Percentiles rank a stretch among this genome's conserved stretches.
These are phyloP conservation scores for Cyberlindnera xishuangbannaensis DNA, from an alignment of 805 yeast genomes.

Conservation along the genomic window DNA sequence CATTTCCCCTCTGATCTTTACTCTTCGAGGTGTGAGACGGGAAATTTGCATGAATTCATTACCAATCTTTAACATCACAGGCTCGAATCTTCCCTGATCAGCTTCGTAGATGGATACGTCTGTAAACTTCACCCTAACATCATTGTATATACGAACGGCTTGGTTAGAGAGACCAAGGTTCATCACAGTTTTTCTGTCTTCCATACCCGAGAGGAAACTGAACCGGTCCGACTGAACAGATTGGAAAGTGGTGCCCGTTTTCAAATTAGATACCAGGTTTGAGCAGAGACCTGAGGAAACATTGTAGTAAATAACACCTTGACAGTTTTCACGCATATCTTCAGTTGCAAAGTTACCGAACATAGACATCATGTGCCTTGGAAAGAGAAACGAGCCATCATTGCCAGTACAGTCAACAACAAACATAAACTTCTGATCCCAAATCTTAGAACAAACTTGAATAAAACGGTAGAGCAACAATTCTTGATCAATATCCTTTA, in stretches of 20 bases:
- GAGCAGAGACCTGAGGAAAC: constrained; percentile 26
- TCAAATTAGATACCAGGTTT: constrained; percentile 22
- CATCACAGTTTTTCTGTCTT: constrained; percentile 38
- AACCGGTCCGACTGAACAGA: constrained; percentile 18
- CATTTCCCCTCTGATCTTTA: constrained; percentile 32
- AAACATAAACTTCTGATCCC: constrained; percentile 61
- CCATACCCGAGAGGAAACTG: constrained; percentile 40
- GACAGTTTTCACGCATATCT: constrained; percentile 46
- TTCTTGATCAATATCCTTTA: constrained; percentile 37
- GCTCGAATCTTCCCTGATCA: constrained; percentile 43
- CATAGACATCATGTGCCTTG: constrained; percentile 29
- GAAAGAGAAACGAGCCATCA: constrained; percentile 25
- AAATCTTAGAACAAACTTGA: constrained; percentile 61
- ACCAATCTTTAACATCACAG: constrained; percentile 65
- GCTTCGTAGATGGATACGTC: constrained; percentile 50
- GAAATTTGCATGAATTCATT: constrained; percentile 57
- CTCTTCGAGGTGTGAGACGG: constrained; percentile 37
- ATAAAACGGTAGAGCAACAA: constrained; percentile 52
- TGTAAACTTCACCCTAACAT: constrained; percentile 45
- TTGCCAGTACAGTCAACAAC: constrained; percentile 69
- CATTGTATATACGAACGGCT: constrained; percentile 37
- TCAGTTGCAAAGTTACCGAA: constrained; percentile 45
- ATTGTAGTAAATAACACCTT: constrained; percentile 44
- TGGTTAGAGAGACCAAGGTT: constrained; percentile 39
- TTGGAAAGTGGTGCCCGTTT: constrained; percentile 15